phyloP scores from a whole-genome alignment of 1,284 basidiomycete genomes.

The Pseudozyma thailandica region DNA sequence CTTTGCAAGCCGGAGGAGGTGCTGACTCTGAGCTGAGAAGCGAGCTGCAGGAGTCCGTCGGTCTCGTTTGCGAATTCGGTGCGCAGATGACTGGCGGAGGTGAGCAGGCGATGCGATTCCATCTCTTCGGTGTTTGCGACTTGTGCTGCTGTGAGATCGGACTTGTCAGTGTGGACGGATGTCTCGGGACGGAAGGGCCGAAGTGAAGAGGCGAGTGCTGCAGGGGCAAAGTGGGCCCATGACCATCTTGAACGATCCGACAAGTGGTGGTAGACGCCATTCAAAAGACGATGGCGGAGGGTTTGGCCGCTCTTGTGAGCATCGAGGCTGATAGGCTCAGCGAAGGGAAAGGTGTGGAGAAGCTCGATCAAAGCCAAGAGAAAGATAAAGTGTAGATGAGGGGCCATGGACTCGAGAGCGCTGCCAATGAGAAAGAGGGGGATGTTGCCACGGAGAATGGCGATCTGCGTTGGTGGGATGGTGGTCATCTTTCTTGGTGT shows the following conservation, averaged over 20 bases:
- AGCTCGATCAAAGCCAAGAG: constrained; percentile 50
- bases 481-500: constrained; percentile 21
- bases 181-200: constrained; percentile 27
- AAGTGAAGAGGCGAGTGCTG: constrained; percentile 25
- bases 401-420: constrained; percentile 45
- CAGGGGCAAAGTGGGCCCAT: constrained; percentile 32
- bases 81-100: constrained; percentile 36
- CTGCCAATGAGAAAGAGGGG: constrained; percentile 54
- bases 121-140: constrained; percentile 40
- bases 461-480: constrained; percentile 52
- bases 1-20: constrained; percentile 7
- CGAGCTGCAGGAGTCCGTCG: constrained; percentile 43
- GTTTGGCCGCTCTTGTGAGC: constrained; percentile 40
- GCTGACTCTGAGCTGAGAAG: constrained; percentile 23
- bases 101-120: constrained; percentile 38
- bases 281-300: constrained; percentile 45
- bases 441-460: constrained; percentile 56
- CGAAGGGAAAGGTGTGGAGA: constrained; percentile 55
- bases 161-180: constrained; percentile 21
- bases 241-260: constrained; percentile 33
- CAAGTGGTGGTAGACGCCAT: constrained; percentile 41
- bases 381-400: constrained; percentile 50
- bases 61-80: constrained; percentile 39
- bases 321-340: constrained; percentile 37
- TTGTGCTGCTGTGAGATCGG: constrained; percentile 26